Percentiles rank a stretch among this genome's conserved stretches.
Conservation (phyloP, 305 asterid species). For the Fraxinus dipetala region DNA sequence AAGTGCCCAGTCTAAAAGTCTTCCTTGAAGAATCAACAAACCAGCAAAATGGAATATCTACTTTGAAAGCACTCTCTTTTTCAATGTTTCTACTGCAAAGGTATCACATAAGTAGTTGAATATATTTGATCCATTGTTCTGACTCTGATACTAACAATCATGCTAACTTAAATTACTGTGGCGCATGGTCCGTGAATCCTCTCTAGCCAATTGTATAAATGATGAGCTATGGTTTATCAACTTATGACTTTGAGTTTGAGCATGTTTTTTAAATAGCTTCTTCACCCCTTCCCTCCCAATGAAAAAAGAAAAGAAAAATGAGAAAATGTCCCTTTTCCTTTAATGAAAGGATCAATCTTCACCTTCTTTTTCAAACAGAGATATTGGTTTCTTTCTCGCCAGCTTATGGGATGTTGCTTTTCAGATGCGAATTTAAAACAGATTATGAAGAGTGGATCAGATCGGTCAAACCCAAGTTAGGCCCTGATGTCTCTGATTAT, state of each 20-base stretch:
- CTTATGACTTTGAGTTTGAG: not conserved
- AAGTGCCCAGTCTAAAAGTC: slow-evolving; percentile 66
- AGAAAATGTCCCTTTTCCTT: not conserved
- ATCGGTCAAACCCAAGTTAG: slow-evolving; percentile 67
- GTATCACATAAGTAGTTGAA: slow-evolving; percentile 32
- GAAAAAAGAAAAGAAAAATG: slow-evolving; percentile 3
- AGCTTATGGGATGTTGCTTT: slow-evolving; percentile 24
- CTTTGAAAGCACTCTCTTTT: slow-evolving; percentile 66
- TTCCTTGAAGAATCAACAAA: slow-evolving; percentile 50
- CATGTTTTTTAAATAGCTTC: slow-evolving; percentile 14
- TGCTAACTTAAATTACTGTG: not conserved
- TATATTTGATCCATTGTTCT: not conserved
- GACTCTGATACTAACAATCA: not conserved
- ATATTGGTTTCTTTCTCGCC: slow-evolving; percentile 23
- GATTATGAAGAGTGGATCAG: slow-evolving; percentile 85
- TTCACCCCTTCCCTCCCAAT: not conserved
- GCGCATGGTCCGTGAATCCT: not conserved
- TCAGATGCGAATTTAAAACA: slow-evolving; percentile 81
- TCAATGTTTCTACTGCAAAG: slow-evolving; percentile 74
- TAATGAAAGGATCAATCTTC: not conserved
- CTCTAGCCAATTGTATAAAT: slow-evolving; percentile 12
- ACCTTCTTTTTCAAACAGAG: not conserved
- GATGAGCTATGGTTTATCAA: slow-evolving; percentile 3
- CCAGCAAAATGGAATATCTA: slow-evolving; percentile 54
- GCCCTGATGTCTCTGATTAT: slow-evolving; percentile 48